Evolutionary conservation across 2,329 filamentous ascomycete genomes (phyloP), one percentile per base, ranked within the genome.

Genomic region (Aspergillus ustus): DNA sequence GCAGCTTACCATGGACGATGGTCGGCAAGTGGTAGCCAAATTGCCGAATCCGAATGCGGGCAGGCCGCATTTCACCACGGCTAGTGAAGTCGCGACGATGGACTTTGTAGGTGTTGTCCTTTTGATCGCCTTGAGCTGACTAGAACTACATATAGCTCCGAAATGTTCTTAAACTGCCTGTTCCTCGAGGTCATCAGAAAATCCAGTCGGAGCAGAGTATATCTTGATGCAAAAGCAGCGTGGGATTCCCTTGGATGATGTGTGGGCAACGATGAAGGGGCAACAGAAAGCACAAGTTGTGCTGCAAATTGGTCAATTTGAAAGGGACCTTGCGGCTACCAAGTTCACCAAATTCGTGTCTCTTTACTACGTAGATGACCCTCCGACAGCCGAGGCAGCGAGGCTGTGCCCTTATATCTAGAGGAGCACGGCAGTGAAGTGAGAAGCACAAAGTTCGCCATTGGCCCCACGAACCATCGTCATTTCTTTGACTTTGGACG

Each of bases 151-250:
- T n/a, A 2, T 61, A 67, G 63, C 52, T 66, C 56, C 57, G 63
- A 29, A 68, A 69, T 61, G 56, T 54, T 9, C 45, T 68, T 1
- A 19, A 59, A 8, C 50, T 77, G 56, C 74, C 75, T 31, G 71
- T 77, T 50, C 75, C 17, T 63, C 74, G 55, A 68, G 66, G 48
- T 62, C 64, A 45, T 57, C 59, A 51, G 68, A 76, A 17, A 78
- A 76, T 51, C 59, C 71, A 52, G 69, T 76, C 52, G 73, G 75
- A 13, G 74, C 74, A 45, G 75, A 78, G 66, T 78, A 74, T 51
- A 72, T 80, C 43, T 67, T 79, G 22, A 77, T 77, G 72, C 76
- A 76, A 59, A 70, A 72, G 20, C 54, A 65, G 7, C 25, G 63
- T 15, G 67, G 67, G 1, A 43, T 64, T 11, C 29, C 63, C 31